phyloP scores from a whole-genome alignment of 352 stramenopile genomes.

The Blastocystis sp. region DNA sequence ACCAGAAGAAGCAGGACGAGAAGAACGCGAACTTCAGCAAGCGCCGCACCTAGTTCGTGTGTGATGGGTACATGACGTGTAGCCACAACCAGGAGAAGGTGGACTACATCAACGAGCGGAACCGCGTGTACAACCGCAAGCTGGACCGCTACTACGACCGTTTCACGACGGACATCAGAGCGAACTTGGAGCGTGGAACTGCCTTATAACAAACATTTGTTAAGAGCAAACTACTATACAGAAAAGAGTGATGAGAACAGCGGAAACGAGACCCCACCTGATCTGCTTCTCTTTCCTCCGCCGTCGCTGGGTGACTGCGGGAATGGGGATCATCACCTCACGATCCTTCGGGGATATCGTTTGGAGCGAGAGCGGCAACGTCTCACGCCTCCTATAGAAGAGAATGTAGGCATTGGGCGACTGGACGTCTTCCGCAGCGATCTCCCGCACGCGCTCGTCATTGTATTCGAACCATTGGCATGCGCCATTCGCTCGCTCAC shows the following conservation, averaged over 20 bases:
- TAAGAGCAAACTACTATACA: background rate
- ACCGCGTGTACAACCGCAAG: slow-evolving; percentile 93
- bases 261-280: too few species aligned
- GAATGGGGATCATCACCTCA: too few species aligned
- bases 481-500: background rate
- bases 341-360: too few species aligned
- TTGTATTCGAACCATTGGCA: slow-evolving; percentile 53
- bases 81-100: slow-evolving; percentile 76
- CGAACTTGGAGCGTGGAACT: slow-evolving; percentile 90
- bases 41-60: slow-evolving; percentile 17
- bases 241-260: background rate
- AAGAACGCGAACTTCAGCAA: slow-evolving; percentile 46
- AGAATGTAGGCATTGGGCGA: slow-evolving; percentile 19
- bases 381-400: slow-evolving; percentile 12
- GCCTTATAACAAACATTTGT: slow-evolving; percentile 71
- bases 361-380: background rate
- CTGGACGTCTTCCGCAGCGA: background rate
- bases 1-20: slow-evolving; percentile 37
- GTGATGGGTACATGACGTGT: background rate
- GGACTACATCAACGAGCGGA: slow-evolving; percentile 92
- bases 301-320: too few species aligned
- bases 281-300: too few species aligned
- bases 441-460: background rate
- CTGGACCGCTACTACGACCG: slow-evolving; percentile 87
- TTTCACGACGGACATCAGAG: slow-evolving; percentile 89